Evolutionary conservation across 2,329 filamentous ascomycete genomes (phyloP), one percentile per base, ranked within the genome.

Genomic region (Plenodomus biglobosus): DNA sequence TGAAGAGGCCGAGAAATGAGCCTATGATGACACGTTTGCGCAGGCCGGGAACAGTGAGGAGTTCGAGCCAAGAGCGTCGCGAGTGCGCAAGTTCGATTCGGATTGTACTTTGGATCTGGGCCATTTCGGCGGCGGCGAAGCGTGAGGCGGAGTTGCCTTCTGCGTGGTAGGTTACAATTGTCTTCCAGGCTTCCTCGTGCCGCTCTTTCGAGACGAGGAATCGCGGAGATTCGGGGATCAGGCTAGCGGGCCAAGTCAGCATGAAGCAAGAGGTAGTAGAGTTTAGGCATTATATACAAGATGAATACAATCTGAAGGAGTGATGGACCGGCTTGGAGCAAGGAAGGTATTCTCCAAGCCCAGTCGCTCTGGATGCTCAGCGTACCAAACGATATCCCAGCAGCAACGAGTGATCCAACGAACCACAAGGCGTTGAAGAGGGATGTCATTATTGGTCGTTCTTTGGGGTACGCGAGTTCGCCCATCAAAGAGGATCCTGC

Each of bases 401-500:
- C 81, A 13, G 84, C 82, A 38, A 84, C 44, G 17, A 77, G 65
- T 19, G 73, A 68, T 18, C 81, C 83, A 44, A 83, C 65, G 64
- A 86, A 85, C 82, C 83, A 87, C 40, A 86, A 69, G 49, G 82
- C 85, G 68, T 86, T 86, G 71, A 86, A 86, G 41, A 86, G 77
- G 13, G 84, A 78, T 1, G 83, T 86, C 47, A 86, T 77, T 7
- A 80, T 80, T 3, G 80, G 83, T 59, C 84, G 82, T 67, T 87
- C 84, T 62, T 86, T 84, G 8, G 84, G 84, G 60, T 87, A 84
- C 63, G 80, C 82, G 51, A 87, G 80, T 71, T 87, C 85, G 5
- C 81, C 82, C 19, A 86, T 76, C 11, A 86, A 75, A 40, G 86
- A 75, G 1, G 84, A 84, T 13, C 83, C 84, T 8, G 80, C 78